Evolutionary conservation across 495 filamentous ascomycete genomes (phyloP).

Genomic region (Neurospora sp.): DNA sequence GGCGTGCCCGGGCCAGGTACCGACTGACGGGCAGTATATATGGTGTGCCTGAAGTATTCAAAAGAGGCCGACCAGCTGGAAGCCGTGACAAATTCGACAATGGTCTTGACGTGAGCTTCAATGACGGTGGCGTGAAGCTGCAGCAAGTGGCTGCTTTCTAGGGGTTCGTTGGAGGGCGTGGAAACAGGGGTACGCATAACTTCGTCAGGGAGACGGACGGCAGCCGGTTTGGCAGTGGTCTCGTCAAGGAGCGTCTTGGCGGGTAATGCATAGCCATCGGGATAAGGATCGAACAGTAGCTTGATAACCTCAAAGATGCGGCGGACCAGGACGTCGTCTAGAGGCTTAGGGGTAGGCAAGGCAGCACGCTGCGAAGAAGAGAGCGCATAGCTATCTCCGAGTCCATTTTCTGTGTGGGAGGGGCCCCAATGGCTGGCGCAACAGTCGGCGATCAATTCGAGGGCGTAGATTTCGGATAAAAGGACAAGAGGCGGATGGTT

Average conservation of each 20-base stretch:
- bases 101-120: conserved; percentile 37
- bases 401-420: not conserved
- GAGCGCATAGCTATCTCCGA: conserved; percentile 6
- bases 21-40: conserved; percentile 38
- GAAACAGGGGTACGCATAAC: conserved; percentile 24
- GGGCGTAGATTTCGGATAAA: conserved; percentile 48
- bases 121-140: conserved; percentile 26
- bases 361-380: conserved; percentile 13
- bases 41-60: conserved; percentile 39
- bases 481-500: conserved; percentile 43
- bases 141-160: conserved; percentile 23
- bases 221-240: conserved; percentile 22
- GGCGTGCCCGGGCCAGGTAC: conserved; percentile 26
- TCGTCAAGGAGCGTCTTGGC: conserved; percentile 37
- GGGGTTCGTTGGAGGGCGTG: conserved; percentile 32
- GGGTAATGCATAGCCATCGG: conserved; percentile 36
- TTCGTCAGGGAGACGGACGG: conserved; percentile 22
- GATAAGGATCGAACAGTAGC: conserved; percentile 34
- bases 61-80: conserved; percentile 49
- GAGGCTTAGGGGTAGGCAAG: conserved; percentile 19
- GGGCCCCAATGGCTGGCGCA: conserved; percentile 46
- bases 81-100: conserved; percentile 50
- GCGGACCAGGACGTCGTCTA: conserved; percentile 27
- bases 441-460: conserved; percentile 54
- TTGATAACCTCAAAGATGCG: conserved; percentile 36